Evolutionary conservation across 352 stramenopile species (phyloP), one percentile per base, ranked within the genome.

Genomic region (Phytophthora idaei): DNA sequence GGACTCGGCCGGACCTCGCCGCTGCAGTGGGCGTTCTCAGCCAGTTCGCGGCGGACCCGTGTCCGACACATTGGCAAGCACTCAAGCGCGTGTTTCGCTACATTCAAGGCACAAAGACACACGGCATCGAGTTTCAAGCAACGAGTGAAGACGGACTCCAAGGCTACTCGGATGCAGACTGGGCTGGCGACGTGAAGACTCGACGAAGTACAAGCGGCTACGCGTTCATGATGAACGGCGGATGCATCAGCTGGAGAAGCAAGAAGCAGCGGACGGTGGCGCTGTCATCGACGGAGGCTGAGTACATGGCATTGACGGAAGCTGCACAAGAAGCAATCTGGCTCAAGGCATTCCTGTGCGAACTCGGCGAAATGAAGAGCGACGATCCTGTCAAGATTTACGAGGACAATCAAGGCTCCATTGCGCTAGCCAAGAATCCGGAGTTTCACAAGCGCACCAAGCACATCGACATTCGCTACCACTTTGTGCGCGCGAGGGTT

Each of bases 141-240:
- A 32, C n/a, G 7, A 7, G 44, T 31, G 21, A 31, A 8, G 44
- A 27, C 21, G 21, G n/a, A 50, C 44, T 50, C 7, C 14, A 50
- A 50, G 44, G 44, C 15, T 50, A 50, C 11, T 50, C 17, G 17
- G 44, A 50, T 50, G 44, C 44, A 6, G 44, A 50, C 21, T 53
- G 27, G 46, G 46, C 46, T 37, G 46, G 46, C 4, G 46, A 37
- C 21, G n/a, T 53, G 4, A 31, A 53, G 46, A 14, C 21, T 15
- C 7, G 46, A 53, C 21, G 46, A 17, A 21, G 17, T 21, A 21
- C 17, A 21, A 21, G 17, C 17, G 17, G 17, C 17, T 21, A 21
- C 17, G 17, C 17, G 17, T 21, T 21, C 17, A 21, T 21, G 17
- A 21, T 21, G 17, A 21, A 21, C 17, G 0, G 17, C 17, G 17